These are phyloP conservation scores for Euphorbia peplus DNA, from an alignment of 345 rosid species.

Conservation along the genomic window DNA sequence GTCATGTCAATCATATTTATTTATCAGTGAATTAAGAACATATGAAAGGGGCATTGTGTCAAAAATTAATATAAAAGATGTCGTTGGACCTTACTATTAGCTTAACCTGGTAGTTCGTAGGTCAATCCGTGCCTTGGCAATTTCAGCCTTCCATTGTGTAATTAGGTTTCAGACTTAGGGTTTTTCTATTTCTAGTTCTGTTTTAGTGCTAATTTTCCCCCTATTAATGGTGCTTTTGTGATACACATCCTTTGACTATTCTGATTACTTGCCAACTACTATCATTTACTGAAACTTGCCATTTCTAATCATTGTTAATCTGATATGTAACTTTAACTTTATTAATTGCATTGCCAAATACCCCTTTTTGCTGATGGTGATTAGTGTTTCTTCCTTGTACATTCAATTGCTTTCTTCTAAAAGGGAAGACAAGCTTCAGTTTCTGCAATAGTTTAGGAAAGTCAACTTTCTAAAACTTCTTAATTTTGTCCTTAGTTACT, in stretches of 20 bases:
- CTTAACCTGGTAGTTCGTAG: too few relatives aligned
- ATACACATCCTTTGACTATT: not conserved
- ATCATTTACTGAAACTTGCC: not conserved
- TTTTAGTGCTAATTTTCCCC: not conserved
- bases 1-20: too few relatives aligned
- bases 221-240: not conserved
- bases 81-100: too few relatives aligned
- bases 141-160: too few relatives aligned
- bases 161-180: constrained; percentile 8
- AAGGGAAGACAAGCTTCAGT: not conserved
- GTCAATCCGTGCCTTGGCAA: too few relatives aligned
- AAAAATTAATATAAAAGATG: too few relatives aligned
- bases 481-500: not conserved
- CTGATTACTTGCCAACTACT: not conserved
- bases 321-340: not conserved
- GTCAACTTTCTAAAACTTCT: not conserved
- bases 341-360: not conserved
- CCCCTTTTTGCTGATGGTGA: not conserved
- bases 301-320: not conserved
- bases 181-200: not conserved
- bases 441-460: not conserved
- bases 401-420: constrained; percentile 1
- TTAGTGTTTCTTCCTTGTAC: not conserved
- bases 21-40: too few relatives aligned
- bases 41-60: too few relatives aligned